These are phyloP conservation scores for Leptodontidium sp. DNA, from an alignment of 2,329 filamentous ascomycete genomes.

Conservation along the genomic window DNA sequence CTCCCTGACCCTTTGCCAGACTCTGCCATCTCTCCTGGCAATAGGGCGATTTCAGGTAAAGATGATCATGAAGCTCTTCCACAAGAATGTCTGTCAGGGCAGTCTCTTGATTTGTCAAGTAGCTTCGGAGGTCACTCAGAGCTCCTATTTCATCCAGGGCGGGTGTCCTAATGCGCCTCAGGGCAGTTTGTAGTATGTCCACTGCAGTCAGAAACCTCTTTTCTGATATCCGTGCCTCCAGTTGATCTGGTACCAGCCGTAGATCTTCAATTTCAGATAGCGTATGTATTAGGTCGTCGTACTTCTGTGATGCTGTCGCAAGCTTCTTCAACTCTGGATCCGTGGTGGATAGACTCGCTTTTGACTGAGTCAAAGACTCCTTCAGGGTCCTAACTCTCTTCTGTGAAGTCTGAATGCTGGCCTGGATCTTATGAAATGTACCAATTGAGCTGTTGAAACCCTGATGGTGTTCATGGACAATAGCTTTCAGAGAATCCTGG, in stretches of 20 bases:
- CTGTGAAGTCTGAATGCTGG: constrained; percentile 89
- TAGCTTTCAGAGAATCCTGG: constrained; percentile 90
- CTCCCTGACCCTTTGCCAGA: constrained; percentile 72
- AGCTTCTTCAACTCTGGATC: constrained; percentile 92
- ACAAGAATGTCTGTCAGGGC: constrained; percentile 92
- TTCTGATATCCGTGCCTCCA: constrained; percentile 94
- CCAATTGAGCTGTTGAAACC: constrained; percentile 99
- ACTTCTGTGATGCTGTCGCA: constrained; percentile 85
- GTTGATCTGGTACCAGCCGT: constrained; percentile 86
- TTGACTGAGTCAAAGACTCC: constrained; percentile 82
- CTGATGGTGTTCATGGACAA: constrained; percentile 98
- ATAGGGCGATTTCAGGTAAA: constrained; percentile 97
- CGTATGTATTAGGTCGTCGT: constrained; percentile 87
- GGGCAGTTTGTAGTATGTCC: constrained; percentile 86
- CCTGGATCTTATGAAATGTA: constrained; percentile 98
- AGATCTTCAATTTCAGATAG: constrained; percentile 88
- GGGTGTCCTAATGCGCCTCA: constrained; percentile 83
- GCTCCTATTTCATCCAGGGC: constrained; percentile 93
- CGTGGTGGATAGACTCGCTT: constrained; percentile 81
- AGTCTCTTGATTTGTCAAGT: constrained; percentile 92
- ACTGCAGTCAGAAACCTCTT: constrained; percentile 95
- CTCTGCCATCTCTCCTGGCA: constrained; percentile 95
- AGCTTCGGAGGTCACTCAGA: constrained; percentile 83
- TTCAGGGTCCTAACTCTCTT: constrained; percentile 83
- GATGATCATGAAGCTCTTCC: constrained; percentile 96